Percentiles rank a stretch among this genome's conserved stretches.
phyloP scores from a whole-genome alignment of 306 rosid genomes.

The Delonix regia region DNA sequence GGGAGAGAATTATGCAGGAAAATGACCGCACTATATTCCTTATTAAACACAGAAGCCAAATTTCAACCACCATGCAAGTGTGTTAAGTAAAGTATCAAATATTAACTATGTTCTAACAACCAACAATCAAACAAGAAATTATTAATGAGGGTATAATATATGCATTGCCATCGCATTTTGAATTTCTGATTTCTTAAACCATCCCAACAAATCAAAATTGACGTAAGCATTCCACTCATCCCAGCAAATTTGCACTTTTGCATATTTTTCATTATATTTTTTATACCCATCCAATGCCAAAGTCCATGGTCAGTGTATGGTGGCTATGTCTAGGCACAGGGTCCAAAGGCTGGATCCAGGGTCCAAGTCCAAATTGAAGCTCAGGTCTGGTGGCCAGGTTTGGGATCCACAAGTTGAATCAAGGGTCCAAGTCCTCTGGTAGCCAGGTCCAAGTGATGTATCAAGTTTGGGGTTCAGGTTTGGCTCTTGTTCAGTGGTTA shows the following conservation, averaged over 20 bases:
- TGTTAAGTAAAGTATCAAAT: background rate
- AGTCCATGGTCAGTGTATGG: background rate
- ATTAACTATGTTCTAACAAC: background rate
- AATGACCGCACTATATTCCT: constrained; percentile 2
- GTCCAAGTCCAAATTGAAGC: background rate
- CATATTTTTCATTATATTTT: background rate
- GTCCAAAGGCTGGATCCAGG: background rate
- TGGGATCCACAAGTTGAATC: background rate
- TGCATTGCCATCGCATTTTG: constrained; percentile 22
- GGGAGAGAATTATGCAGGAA: background rate
- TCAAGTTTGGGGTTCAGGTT: background rate
- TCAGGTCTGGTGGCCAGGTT: background rate
- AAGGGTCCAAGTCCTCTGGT: background rate
- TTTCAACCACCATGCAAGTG: background rate
- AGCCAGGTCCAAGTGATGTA: background rate
- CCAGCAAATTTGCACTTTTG: background rate
- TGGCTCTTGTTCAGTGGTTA: background rate
- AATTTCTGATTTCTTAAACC: constrained; percentile 7
- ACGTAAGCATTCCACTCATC: background rate
- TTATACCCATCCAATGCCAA: background rate
- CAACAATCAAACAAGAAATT: constrained; percentile 17
- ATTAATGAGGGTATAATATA: background rate
- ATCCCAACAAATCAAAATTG: too few relatives aligned
- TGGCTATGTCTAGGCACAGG: background rate
- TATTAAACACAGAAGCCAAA: constrained; percentile 12